Conservation (phyloP, 371 early-diverging fungal species). For the Mucor ambiguus region DNA sequence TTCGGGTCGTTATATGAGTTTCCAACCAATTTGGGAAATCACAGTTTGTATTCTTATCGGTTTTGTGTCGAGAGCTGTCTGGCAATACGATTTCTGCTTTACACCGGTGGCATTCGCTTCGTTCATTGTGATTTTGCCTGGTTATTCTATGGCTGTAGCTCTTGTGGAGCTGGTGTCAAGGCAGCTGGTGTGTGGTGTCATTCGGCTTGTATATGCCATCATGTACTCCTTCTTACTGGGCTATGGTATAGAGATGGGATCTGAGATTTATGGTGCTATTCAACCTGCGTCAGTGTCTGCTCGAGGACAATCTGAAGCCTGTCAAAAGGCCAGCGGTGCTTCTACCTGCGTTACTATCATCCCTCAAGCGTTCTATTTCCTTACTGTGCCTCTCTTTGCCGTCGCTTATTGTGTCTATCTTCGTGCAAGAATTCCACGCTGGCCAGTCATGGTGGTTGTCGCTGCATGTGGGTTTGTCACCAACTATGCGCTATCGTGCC, state of each 20-base stretch:
- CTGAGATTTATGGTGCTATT: constrained; percentile 46
- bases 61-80: constrained; percentile 58
- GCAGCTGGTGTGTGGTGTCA: constrained; percentile 86
- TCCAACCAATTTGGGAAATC: constrained; percentile 67
- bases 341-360: constrained; percentile 33
- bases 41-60: constrained; percentile 72
- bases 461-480: constrained; percentile 38
- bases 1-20: constrained; percentile 41
- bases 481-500: constrained; percentile 35
- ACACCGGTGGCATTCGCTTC: constrained; percentile 53
- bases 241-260: constrained; percentile 80
- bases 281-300: constrained; percentile 29
- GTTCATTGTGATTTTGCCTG: constrained; percentile 71
- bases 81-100: constrained; percentile 45
- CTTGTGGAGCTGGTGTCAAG: constrained; percentile 84
- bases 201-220: constrained; percentile 80
- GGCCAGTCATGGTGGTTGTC: constrained; percentile 47
- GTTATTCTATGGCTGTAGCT: constrained; percentile 72
- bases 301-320: constrained; percentile 15
- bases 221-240: constrained; percentile 78
- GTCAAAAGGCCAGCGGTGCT: constrained; percentile 20
- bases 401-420: constrained; percentile 47
- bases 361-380: constrained; percentile 33
- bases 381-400: constrained; percentile 48
- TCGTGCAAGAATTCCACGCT: constrained; percentile 42